Evolutionary conservation across 1,139 yeast genomes (phyloP), one percentile per base, ranked within the genome.

Genomic region (Taphrina communis): DNA sequence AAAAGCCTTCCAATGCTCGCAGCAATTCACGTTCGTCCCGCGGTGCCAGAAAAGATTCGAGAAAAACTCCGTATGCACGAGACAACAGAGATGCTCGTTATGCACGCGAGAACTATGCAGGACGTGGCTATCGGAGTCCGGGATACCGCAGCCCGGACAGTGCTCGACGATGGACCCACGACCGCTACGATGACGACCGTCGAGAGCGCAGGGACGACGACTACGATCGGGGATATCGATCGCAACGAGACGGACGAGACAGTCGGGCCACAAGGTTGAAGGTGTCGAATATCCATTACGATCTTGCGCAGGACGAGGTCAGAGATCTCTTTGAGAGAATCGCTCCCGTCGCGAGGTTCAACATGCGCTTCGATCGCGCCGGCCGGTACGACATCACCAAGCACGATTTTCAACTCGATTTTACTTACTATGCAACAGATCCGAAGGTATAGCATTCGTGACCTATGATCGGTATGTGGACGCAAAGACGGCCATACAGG

Each of bases 291-390:
- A 35, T 63, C 36, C 67, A 53, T 39, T 53, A 63, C 19, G 67
- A 63, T 31, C 52, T 63, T 7, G 48, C 59, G 14, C 56, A 53
- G 35, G 19, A 21, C 12, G 55, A 53, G 38, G 55, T 63, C 11
- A n/a, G 58, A 17, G 55, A 42, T n/a, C 41, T 63, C 46, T 63
- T 63, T 17, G 67, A 63, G 14, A 35, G 61, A 31, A 50, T 63
- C 6, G 67, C 61, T 14, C 61, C 55, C 14, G 55, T 63, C 41
- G 4, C 67, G 14, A 58, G 61, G n/a, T 35, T 63, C 67, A 48
- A 38, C 48, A 56, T 63, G 55, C 46, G 59, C 55, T 63, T 38
- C 44, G 67, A 63, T 36, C 60, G 67, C 25, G 61, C 67, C 21
- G 67, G 67, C n/a, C 52, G 67, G 67, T 63, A 48, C 39, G 21